A percentile compares a stretch with the other conserved stretches of the same genome.
These are phyloP conservation scores for Fusarium sp. DNA, from an alignment of 2,329 filamentous ascomycete genomes.

Conservation along the genomic window DNA sequence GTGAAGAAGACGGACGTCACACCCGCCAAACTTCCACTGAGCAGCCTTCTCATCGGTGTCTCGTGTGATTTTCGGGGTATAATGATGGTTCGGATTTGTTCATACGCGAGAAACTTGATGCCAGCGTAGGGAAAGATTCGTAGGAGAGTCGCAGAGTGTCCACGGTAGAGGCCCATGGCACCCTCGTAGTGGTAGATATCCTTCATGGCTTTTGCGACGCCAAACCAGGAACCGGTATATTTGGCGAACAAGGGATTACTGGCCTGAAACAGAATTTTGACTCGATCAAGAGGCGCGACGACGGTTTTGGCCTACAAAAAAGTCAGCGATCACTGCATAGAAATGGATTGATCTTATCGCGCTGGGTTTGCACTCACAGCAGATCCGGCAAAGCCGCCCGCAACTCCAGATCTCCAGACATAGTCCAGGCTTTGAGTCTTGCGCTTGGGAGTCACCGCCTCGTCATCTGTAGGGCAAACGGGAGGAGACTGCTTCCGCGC, in stretches of 20 bases:
- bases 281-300: conserved; percentile 93
- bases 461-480: conserved; percentile 60
- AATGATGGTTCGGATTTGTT: conserved; percentile 84
- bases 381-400: conserved; percentile 90
- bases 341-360: not conserved
- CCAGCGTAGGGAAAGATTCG: conserved; percentile 97
- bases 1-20: conserved; percentile 95
- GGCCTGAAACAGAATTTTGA: conserved; percentile 98
- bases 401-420: conserved; percentile 80
- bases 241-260: conserved; percentile 93
- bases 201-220: conserved; percentile 79
- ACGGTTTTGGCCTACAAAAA: conserved; percentile 82
- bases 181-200: conserved; percentile 84
- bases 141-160: conserved; percentile 91
- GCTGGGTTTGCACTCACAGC: conserved; percentile 67
- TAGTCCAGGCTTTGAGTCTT: conserved; percentile 79
- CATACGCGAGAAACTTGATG: conserved; percentile 98
- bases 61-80: conserved; percentile 78
- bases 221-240: conserved; percentile 88
- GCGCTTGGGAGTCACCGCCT: conserved; percentile 52
- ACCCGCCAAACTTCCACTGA: conserved; percentile 78
- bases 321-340: conserved; percentile 15
- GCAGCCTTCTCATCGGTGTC: conserved; percentile 76
- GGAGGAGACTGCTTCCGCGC: conserved; percentile 48
- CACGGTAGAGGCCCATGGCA: conserved; percentile 79